These are phyloP conservation scores for Globisporangium recalcitrans DNA, from an alignment of 352 stramenopile genomes.

Conservation along the genomic window DNA sequence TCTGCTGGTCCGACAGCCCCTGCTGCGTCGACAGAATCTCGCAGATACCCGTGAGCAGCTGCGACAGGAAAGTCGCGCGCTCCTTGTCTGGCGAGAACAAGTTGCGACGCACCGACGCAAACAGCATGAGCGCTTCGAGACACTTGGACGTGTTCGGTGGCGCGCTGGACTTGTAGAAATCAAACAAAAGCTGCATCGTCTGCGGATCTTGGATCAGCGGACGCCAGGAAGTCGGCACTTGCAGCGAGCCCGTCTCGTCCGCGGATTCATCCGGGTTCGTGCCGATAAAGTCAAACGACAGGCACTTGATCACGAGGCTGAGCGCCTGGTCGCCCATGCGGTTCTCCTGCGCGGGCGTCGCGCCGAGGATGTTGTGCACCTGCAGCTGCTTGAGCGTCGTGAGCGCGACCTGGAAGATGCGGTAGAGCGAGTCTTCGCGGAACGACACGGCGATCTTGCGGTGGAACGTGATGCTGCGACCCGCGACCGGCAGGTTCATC, in stretches of 20 bases:
- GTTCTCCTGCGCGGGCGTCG: constrained; percentile 85
- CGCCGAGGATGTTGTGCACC: constrained; percentile 79
- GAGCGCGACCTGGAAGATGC: constrained; percentile 95
- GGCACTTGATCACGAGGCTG: constrained; percentile 90
- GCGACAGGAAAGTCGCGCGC: constrained; percentile 89
- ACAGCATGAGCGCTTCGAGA: constrained; percentile 95
- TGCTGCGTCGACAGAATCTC: constrained; percentile 93
- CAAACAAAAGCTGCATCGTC: constrained; percentile 94
- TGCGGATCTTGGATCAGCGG: constrained; percentile 91
- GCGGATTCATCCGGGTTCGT: constrained; percentile 97
- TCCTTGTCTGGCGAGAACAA: constrained; percentile 97
- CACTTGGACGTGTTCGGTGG: constrained; percentile 93
- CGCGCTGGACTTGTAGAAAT: constrained; percentile 93
- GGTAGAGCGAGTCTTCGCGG: constrained; percentile 93
- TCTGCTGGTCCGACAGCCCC: constrained; percentile 97
- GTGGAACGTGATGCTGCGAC: constrained; percentile 95
- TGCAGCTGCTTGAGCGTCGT: constrained; percentile 95
- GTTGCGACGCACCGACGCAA: constrained; percentile 93
- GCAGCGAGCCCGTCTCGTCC: constrained; percentile 96
- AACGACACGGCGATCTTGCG: constrained; percentile 98
- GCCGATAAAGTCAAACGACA: constrained; percentile 99
- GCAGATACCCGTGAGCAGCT: constrained; percentile 92
- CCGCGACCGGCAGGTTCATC: constrained; percentile 93
- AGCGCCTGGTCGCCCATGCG: constrained; percentile 92
- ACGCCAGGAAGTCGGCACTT: constrained; percentile 96